Evolutionary conservation across 345 rosid species (phyloP).

Genomic region (Arabidopsis arenosa): DNA sequence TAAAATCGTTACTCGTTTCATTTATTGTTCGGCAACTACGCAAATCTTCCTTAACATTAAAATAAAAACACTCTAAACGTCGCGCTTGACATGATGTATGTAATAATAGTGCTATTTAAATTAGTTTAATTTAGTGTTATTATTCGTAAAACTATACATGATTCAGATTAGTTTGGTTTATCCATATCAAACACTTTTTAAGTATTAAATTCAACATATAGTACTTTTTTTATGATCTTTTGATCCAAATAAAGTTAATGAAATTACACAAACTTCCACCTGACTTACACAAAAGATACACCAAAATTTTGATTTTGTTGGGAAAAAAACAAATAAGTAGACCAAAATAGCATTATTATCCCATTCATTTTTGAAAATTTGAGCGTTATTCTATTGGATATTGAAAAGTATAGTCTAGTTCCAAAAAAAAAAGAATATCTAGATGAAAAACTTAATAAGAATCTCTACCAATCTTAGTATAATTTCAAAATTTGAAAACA

Average conservation of each 20-base stretch:
- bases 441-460: background rate
- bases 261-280: background rate
- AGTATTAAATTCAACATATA: background rate
- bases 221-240: background rate
- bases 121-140: background rate
- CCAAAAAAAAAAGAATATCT: background rate
- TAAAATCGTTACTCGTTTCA: background rate
- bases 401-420: slow-evolving; percentile 5
- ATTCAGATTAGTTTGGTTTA: background rate
- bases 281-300: background rate
- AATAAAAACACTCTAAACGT: slow-evolving; percentile 5
- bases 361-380: background rate
- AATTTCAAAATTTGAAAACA: slow-evolving; percentile 37
- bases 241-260: background rate
- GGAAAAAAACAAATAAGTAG: background rate
- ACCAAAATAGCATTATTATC: background rate
- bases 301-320: background rate
- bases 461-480: background rate
- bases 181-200: background rate
- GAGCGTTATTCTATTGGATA: background rate
- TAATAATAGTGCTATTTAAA: background rate
- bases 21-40: background rate
- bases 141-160: background rate
- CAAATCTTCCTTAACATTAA: too few relatives aligned
- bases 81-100: slow-evolving; percentile 20